Percentiles rank a stretch among this genome's conserved stretches.
Evolutionary conservation across 257 asterid genomes (phyloP).

Genomic region (Nicotiana paniculata): DNA sequence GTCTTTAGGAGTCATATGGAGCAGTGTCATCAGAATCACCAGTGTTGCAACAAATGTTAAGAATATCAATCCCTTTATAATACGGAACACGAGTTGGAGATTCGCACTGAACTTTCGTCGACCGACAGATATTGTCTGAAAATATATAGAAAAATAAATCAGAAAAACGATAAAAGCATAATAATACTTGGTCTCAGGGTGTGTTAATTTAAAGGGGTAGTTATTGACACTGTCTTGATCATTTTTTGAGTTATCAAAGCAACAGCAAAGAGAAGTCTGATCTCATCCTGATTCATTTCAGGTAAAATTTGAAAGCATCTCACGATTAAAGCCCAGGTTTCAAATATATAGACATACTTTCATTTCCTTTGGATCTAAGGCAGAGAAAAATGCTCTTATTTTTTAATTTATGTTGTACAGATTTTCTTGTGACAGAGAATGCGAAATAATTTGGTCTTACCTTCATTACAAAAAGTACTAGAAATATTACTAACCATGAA

Average conservation of each 20-base stretch:
- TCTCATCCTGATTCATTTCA: not conserved
- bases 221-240: not conserved
- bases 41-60: slow-evolving; percentile 71
- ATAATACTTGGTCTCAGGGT: not conserved
- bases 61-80: slow-evolving; percentile 89
- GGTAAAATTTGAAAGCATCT: not conserved
- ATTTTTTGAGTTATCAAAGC: not conserved
- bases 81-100: slow-evolving; percentile 88
- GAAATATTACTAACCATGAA: slow-evolving; percentile 87
- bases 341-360: not conserved
- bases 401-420: not conserved
- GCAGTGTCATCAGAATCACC: slow-evolving; percentile 63
- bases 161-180: slow-evolving; percentile 6
- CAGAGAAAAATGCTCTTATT: not conserved
- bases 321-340: not conserved
- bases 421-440: not conserved
- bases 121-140: slow-evolving; percentile 85
- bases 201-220: not conserved
- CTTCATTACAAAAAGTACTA: slow-evolving; percentile 91
- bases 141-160: slow-evolving; percentile 3
- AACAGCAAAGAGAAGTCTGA: not conserved
- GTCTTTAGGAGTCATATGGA: slow-evolving; percentile 72
- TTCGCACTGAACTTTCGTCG: slow-evolving; percentile 87
- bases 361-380: not conserved
- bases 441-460: slow-evolving; percentile 29